These are phyloP conservation scores for Metarhizium album DNA, from an alignment of 2,329 filamentous ascomycete species.

Conservation along the genomic window DNA sequence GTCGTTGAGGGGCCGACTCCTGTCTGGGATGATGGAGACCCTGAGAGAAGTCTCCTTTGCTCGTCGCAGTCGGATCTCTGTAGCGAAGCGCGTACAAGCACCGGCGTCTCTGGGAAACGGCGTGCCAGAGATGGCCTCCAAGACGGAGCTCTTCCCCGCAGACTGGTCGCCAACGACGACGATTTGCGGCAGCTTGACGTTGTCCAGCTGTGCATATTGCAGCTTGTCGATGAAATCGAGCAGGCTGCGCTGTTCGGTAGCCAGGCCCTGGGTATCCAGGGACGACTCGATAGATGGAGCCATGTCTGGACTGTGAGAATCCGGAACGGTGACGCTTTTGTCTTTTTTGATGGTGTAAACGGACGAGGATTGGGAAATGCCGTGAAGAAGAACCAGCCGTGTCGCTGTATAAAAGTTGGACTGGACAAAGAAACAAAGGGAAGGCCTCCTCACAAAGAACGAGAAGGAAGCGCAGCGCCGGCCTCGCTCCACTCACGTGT, in stretches of 20 bases:
- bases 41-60: constrained; percentile 32
- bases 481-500: no score
- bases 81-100: constrained; percentile 51
- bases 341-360: neutral
- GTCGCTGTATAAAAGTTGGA: no score
- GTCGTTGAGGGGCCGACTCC: constrained; percentile 33
- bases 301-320: constrained; percentile 19
- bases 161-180: constrained; percentile 56
- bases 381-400: no score
- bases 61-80: constrained; percentile 45
- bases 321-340: neutral
- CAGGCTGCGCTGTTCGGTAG: constrained; percentile 43
- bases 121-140: constrained; percentile 53
- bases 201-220: constrained; percentile 40
- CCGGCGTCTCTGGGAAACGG: constrained; percentile 49
- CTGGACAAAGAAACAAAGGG: no score
- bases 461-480: no score
- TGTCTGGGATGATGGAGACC: constrained; percentile 46
- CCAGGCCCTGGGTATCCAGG: constrained; percentile 37
- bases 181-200: constrained; percentile 47
- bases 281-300: constrained; percentile 35
- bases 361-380: no score
- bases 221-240: constrained; percentile 47
- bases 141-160: constrained; percentile 51
- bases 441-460: no score